Evolutionary conservation across 352 stramenopile genomes (phyloP), one percentile per base, ranked within the genome.

Genomic region (Albugo laibachii): DNA sequence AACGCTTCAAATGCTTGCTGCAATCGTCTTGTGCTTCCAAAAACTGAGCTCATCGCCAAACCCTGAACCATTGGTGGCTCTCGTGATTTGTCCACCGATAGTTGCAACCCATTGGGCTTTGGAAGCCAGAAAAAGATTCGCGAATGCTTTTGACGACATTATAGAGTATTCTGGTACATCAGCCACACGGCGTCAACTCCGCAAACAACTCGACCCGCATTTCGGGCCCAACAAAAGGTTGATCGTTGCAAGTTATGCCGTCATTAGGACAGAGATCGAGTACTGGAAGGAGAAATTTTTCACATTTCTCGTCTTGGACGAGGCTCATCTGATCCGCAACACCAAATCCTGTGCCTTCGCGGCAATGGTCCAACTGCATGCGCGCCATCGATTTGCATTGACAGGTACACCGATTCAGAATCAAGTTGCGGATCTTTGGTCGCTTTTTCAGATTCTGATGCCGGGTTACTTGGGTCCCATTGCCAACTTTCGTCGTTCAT

Each of bases 401-500:
- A 98, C 85, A 38, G 95, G 95, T 18, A 99, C 95, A 5, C 94
- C 94, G 5, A 64, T 99, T 39, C 95, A 99, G 52, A 99, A 98
- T 63, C 83, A 94, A 27, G 93, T 98, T 5, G 66, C 84, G 13
- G 95, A 99, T 48, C 55, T 99, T 31, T 99, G 94, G 94, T 77
- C 89, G 37, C 64, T 96, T 2, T 98, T 98, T 62, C 81, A 97
- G 48, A 98, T 98, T 38, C 49, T 99, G 1, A 96, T 98, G 92
- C 94, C 94, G 19, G 93, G 94, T 19, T 98, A 97, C 56, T 74
- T 98, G 24, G 93, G 93, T 13, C 80, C 86, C 2, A 94, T 89
- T 18, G 13, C 45, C 11, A 42, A 50, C 0, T 88, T 87, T 53
- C 74, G 72, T 11, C 54, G 58, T 4, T 55, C 82, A 13, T 83